Base-by-base conservation (phyloP, 2,329 filamentous ascomycete species). In the Drechslerella stenobrocha region DNA sequence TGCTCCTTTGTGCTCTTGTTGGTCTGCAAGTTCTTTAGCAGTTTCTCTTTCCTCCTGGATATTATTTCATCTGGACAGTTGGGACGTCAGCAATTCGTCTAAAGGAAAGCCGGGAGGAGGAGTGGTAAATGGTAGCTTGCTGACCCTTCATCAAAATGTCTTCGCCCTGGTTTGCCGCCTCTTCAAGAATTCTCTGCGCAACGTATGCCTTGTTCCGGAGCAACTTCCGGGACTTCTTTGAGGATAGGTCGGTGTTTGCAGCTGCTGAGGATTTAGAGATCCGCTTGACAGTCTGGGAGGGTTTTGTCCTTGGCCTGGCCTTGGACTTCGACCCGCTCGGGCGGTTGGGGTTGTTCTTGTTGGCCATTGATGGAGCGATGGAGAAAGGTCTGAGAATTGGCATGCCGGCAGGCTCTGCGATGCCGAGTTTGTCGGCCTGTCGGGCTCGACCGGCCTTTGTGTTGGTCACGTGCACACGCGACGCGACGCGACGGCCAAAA, bases 1-100 rank as follows among this genome's bases (percentile, higher is more conserved):
- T 56, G 47, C 7, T 60, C 63, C 37, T 51, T 56, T 2, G 51
- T 20, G n/a, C 52, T 44, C 32, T 50, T 59, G n/a, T 67, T 67
- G 0, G 24, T 35, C 6, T 48, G 20, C 28, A 67, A 26, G n/a
- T 67, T 67, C 28, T 51, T 67, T 6, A 67, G 6, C n/a, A 67
- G 26, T 20, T 67, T 67, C 20, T 67, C 63, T 26, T 67, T 67
- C 37, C 59, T 60, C n/a, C 55, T 67, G 2, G 63, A 67, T 23
- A 51, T 23, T 11, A 26, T 47, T 13, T 56, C 63, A 22, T 67
- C 63, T 67, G 15, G n/a, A 5, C n/a, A n/a, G n/a, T n/a, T n/a
- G n/a, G 37, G 37, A 20, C 22, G 7, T n/a, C 18, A 9, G 22
- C 7, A 5, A 42, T 42, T 18, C 13, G 22, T 42, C 15, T 15